A percentile compares a stretch with the other conserved stretches of the same genome.
These are phyloP conservation scores for Seiridium cupressi DNA, from an alignment of 2,329 filamentous ascomycete genomes.

Conservation along the genomic window DNA sequence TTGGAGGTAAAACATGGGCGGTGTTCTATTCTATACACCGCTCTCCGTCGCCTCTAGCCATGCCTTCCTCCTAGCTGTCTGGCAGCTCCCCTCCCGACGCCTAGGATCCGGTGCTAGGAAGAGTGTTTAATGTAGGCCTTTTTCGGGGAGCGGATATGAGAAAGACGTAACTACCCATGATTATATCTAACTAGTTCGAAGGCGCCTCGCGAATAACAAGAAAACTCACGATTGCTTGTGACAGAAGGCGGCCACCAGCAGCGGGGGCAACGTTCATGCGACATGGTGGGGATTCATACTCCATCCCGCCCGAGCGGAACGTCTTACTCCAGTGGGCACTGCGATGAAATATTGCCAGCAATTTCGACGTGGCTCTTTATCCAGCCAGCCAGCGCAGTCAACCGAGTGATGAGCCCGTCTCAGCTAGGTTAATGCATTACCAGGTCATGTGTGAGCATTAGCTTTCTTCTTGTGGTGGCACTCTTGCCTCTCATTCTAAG, in stretches of 20 bases:
- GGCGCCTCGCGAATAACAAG: no score
- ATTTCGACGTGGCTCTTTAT: constrained; percentile 5
- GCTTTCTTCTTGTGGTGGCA: no score
- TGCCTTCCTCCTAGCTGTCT: background rate
- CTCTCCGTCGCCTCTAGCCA: no score
- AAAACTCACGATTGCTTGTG: no score
- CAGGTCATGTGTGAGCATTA: background rate
- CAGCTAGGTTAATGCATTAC: background rate
- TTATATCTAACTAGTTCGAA: no score
- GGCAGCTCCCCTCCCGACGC: background rate
- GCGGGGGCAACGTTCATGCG: background rate
- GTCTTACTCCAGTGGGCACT: background rate
- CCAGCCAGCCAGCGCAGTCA: constrained; percentile 1
- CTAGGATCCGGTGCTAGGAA: no score
- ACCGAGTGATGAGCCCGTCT: background rate
- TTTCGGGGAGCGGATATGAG: no score
- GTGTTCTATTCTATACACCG: background rate
- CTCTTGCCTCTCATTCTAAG: no score
- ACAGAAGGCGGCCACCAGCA: no score
- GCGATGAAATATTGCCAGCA: background rate
- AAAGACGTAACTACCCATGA: no score
- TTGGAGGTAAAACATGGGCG: background rate
- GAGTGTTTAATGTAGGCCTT: no score
- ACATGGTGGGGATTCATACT: background rate
- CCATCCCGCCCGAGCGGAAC: background rate